Conservation (phyloP, 1,284 basidiomycete genomes). For the Pseudozyma pruni region DNA sequence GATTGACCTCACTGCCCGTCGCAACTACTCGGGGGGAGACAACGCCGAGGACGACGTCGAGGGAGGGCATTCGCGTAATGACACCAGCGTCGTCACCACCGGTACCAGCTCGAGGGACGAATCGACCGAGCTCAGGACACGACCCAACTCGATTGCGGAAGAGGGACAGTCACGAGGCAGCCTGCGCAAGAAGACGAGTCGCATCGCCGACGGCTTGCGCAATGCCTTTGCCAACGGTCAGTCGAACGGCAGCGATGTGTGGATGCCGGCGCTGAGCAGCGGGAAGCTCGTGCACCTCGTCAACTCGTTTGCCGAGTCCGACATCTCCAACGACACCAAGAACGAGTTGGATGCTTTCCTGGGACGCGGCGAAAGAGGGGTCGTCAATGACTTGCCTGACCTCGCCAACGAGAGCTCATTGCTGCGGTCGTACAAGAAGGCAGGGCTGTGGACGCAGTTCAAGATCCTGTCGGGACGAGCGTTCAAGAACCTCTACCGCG, state of each 20-base stretch:
- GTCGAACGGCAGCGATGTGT: conserved; percentile 69
- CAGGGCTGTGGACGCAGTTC: conserved; percentile 88
- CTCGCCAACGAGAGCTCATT: conserved; percentile 69
- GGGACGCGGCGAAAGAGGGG: conserved; percentile 44
- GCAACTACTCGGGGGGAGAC: background rate
- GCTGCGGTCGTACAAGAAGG: conserved; percentile 82
- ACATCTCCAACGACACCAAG: conserved; percentile 75
- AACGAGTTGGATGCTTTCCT: conserved; percentile 73
- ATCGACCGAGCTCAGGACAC: conserved; percentile 72
- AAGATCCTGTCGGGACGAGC: conserved; percentile 89
- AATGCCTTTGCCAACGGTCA: conserved; percentile 71
- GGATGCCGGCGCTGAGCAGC: conserved; percentile 65
- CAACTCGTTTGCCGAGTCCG: conserved; percentile 77
- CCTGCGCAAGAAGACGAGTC: conserved; percentile 75
- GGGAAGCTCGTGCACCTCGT: conserved; percentile 79
- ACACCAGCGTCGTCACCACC: conserved; percentile 36
- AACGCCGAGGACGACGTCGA: conserved; percentile 17
- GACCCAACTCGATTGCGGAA: conserved; percentile 74
- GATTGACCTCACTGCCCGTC: conserved; percentile 53
- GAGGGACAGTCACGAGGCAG: conserved; percentile 26
- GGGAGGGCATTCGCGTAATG: conserved; percentile 17
- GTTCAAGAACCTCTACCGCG: conserved; percentile 93
- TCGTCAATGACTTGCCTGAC: conserved; percentile 30
- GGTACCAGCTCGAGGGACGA: conserved; percentile 39
- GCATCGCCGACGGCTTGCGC: conserved; percentile 73